Conservation (phyloP, 2,329 filamentous ascomycete genomes). For the Neofusicoccum cordaticola region DNA sequence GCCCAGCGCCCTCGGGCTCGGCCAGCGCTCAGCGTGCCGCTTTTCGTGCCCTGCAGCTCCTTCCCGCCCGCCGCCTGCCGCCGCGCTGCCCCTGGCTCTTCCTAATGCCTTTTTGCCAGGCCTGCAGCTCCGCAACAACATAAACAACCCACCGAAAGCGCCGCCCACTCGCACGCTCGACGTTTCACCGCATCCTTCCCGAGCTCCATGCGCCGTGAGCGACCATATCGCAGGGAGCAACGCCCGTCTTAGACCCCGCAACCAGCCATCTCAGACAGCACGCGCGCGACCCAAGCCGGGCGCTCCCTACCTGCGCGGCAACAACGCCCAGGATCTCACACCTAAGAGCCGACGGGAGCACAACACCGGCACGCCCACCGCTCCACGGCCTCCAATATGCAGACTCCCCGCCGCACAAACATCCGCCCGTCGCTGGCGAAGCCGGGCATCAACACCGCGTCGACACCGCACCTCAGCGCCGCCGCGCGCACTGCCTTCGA, state of each 20-base stretch:
- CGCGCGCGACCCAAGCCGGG: not conserved
- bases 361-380: not conserved
- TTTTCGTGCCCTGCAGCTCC: slow-evolving; percentile 6
- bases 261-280: not conserved
- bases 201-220: slow-evolving; percentile 4
- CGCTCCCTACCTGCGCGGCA: slow-evolving; percentile 12
- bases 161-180: not conserved
- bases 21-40: not conserved
- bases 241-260: slow-evolving; percentile 7
- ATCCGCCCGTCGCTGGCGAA: slow-evolving; percentile 39
- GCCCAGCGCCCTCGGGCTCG: not conserved
- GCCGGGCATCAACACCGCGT: slow-evolving; percentile 34
- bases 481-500: slow-evolving; percentile 49
- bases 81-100: not conserved
- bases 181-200: slow-evolving; percentile 1
- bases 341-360: slow-evolving; percentile 5
- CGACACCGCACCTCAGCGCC: slow-evolving; percentile 43
- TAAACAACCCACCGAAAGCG: not conserved
- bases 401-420: slow-evolving; percentile 39
- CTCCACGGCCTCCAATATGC: slow-evolving; percentile 1
- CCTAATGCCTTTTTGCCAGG: not conserved
- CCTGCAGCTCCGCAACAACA: slow-evolving; percentile 6
- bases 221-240: slow-evolving; percentile 5
- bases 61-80: not conserved
- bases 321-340: not conserved